These are phyloP conservation scores for Pseudonitzschia pungens DNA, from an alignment of 108 stramenopile genomes.

Conservation along the genomic window DNA sequence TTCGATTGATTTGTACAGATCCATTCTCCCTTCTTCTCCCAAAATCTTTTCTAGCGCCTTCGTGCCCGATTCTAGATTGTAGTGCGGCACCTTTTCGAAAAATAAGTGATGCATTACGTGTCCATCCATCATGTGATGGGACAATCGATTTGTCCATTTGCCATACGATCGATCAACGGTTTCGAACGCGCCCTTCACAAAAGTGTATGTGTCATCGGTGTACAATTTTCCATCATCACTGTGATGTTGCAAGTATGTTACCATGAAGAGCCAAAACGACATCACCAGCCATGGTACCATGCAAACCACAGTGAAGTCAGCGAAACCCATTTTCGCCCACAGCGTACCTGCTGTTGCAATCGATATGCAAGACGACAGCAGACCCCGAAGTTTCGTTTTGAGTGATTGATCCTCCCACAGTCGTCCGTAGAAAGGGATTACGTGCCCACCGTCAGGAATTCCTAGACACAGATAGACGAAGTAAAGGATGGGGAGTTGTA, in stretches of 20 bases:
- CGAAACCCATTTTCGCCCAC: slow-evolving; percentile 51
- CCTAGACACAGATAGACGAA: slow-evolving; percentile 64
- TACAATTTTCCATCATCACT: slow-evolving; percentile 80
- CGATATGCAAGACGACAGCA: slow-evolving; percentile 48
- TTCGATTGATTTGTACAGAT: slow-evolving; percentile 60
- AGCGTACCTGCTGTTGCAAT: slow-evolving; percentile 49
- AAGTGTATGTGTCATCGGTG: slow-evolving; percentile 77
- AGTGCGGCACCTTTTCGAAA: slow-evolving; percentile 89
- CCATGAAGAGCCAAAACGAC: slow-evolving; percentile 90
- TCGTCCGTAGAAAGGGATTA: slow-evolving; percentile 60
- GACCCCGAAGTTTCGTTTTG: slow-evolving; percentile 49
- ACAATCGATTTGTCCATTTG: slow-evolving; percentile 70
- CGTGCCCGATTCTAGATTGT: slow-evolving; percentile 68
- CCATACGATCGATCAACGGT: slow-evolving; percentile 90
- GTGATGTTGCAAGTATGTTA: slow-evolving; percentile 93
- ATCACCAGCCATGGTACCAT: slow-evolving; percentile 73
- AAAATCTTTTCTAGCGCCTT: slow-evolving; percentile 42
- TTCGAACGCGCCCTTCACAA: slow-evolving; percentile 80
- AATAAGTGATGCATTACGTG: slow-evolving; percentile 94
- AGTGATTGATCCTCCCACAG: slow-evolving; percentile 68
- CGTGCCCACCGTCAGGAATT: slow-evolving; percentile 73
- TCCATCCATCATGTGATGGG: slow-evolving; percentile 93
- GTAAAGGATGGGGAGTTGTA: slow-evolving; percentile 68
- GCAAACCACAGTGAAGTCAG: slow-evolving; percentile 68
- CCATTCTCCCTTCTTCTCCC: slow-evolving; percentile 39